Base-by-base conservation (phyloP, 352 stramenopile genomes). In the Bremia lactucae region DNA sequence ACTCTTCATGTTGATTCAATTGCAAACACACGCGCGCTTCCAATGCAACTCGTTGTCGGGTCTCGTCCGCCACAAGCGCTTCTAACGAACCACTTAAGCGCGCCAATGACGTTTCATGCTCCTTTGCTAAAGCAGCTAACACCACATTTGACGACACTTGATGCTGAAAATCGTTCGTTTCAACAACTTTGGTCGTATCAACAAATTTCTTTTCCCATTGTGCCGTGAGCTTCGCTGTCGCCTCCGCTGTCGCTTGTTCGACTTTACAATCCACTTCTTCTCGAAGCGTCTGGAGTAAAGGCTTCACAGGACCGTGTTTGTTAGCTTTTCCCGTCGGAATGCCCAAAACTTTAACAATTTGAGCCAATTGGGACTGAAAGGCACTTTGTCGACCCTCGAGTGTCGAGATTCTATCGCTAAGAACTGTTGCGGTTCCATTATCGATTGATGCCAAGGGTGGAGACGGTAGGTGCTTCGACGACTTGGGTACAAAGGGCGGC, bases 281-380 rank as follows among this genome's bases (percentile, higher is more conserved):
- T 4, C 64, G 65, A 13, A 89, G 50, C 8, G 75, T 76, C 59
- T 89, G 73, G 46, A 85, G 62, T 25, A 89, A 53, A 28, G 65
- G 75, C 59, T 87, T 87, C 14, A 81, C 59, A 10, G 68, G 69
- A 48, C 55, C 76, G 49, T 81, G 62, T 55, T 88, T 88, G 20
- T 62, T 62, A n/a, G 65, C 56, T 31, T 83, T 87, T 19, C 77
- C 74, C 24, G 68, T 63, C 0, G 77, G 68, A 6, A 87, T 72
- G 13, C 68, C 68, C 6, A 89, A 40, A 2, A 83, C 65, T 22
- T 87, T 85, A 10, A 68, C 68, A 36, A 89, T 80, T 55, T 87
- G 73, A 23, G 76, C 76, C n/a, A 89, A 41, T 33, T 89, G 76
- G 26, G 76, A 89, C 67, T 89, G 76, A 53, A 89, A 89, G 31